Evolutionary conservation across 208 protist genomes (phyloP), one percentile per base, ranked within the genome.

Genomic region (Acanthamoeba lenticulata): DNA sequence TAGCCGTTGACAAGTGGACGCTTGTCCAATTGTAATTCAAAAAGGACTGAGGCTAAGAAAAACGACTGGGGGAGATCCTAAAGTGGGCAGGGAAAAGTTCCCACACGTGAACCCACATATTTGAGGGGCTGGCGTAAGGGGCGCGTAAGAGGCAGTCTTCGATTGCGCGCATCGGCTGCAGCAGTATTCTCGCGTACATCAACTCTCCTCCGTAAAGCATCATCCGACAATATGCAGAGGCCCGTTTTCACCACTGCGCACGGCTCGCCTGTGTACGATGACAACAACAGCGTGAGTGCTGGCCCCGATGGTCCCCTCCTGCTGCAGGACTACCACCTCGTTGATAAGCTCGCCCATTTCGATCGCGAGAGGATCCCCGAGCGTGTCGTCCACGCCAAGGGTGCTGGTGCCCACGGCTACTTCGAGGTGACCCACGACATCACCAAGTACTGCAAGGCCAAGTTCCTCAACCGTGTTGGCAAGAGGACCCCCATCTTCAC

Each of bases 321-420:
- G 67, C 65, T 98, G 32, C 94, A 98, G 95, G 97, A 98, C 81
- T 94, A 95, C 79, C 85, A 95, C 47, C 81, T 97, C 21, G 85
- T 97, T 81, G 97, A 98, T n/a, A 98, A 98, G 93, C 74, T 98
- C 9, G 49, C 96, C 27, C 96, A 97, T 60, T 98, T 98, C 72
- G 95, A 98, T 57, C 90, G 96, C 77, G 97, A 98, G 91, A 94
- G 97, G 55, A 98, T 98, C 55, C 97, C 97, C 55, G 96, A 98
- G 47, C 92, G 97, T 47, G 95, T 98, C 24, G 97, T 98, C 42
- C 92, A 94, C 49, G 92, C 92, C 32, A 94, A 94, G 79, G 92
- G 92, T 21, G 92, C 96, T n/a, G 97, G 96, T 83, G 97, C 96
- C 1, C 90, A 96, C 72, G 97, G 97, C 81, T 96, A 96, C 52